These are phyloP conservation scores for Anethum foeniculum DNA, from an alignment of 140 eudicot genomes.

Conservation along the genomic window DNA sequence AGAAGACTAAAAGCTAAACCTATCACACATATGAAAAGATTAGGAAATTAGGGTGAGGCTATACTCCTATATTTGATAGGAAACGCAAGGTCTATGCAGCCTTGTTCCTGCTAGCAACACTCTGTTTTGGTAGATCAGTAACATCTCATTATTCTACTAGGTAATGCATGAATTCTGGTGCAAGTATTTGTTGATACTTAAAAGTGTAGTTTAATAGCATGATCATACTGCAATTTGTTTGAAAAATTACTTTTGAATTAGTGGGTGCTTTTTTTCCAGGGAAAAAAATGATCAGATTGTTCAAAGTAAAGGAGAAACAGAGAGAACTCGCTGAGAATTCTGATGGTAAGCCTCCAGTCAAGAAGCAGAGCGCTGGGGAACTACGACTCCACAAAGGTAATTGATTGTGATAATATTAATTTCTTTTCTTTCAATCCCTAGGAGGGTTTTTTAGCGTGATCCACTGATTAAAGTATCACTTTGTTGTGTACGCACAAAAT, in stretches of 20 bases:
- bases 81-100: background rate
- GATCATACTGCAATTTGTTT: background rate
- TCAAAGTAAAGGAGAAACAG: constrained; percentile 80
- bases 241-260: background rate
- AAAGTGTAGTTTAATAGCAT: background rate
- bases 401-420: background rate
- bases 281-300: constrained; percentile 58
- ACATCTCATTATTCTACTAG: background rate
- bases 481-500: background rate
- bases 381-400: constrained; percentile 95
- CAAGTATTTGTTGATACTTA: background rate
- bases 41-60: background rate
- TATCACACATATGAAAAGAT: background rate
- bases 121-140: background rate
- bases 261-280: constrained; percentile 9
- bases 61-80: background rate
- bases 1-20: background rate
- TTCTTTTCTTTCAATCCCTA: background rate
- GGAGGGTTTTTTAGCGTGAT: background rate
- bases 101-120: background rate
- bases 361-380: constrained; percentile 99
- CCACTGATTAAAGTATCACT: background rate
- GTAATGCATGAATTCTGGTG: background rate
- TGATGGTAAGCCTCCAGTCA: constrained; percentile 71
- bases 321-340: constrained; percentile 85